Percentiles rank a stretch among this genome's conserved stretches.
Evolutionary conservation across 1,139 yeast genomes (phyloP).

Genomic region (Saccharomyces hybrid): DNA sequence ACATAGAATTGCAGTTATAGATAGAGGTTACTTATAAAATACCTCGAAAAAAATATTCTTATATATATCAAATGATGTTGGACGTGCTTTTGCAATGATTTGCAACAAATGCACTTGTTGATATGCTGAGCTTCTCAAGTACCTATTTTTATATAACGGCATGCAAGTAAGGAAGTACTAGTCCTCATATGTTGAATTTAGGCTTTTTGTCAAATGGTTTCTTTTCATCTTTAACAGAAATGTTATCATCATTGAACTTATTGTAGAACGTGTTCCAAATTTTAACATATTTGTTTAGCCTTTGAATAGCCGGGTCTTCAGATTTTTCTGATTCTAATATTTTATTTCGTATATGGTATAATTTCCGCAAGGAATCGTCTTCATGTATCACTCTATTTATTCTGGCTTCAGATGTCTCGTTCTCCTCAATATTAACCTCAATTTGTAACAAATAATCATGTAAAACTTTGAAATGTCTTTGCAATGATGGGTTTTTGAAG

Average conservation of each 20-base stretch:
- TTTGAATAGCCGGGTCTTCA: slow-evolving; percentile 14
- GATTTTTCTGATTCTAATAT: slow-evolving; percentile 18
- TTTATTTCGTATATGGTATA: slow-evolving; percentile 24
- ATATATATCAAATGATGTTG: no score
- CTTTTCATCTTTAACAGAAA: slow-evolving; percentile 1
- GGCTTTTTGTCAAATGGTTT: neutral
- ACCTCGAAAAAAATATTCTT: no score
- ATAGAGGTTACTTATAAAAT: neutral
- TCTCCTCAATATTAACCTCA: slow-evolving; percentile 36
- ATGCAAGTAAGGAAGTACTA: neutral
- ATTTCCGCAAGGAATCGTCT: slow-evolving; percentile 32
- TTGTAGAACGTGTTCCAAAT: slow-evolving; percentile 25
- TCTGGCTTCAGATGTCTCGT: slow-evolving; percentile 18
- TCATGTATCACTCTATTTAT: slow-evolving; percentile 17
- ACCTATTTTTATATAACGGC: neutral
- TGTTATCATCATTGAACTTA: slow-evolving; percentile 3
- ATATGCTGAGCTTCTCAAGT: neutral
- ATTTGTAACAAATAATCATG: slow-evolving; percentile 63
- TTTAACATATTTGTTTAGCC: slow-evolving; percentile 19
- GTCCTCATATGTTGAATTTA: neutral
- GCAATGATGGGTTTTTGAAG: slow-evolving; percentile 59
- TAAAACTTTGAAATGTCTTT: slow-evolving; percentile 56
- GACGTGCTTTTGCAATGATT: no score
- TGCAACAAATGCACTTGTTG: no score
- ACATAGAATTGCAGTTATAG: slow-evolving; percentile 16